Evolutionary conservation across 1,284 basidiomycete genomes (phyloP), one percentile per base, ranked within the genome.

Genomic region (Trametes versicolor): DNA sequence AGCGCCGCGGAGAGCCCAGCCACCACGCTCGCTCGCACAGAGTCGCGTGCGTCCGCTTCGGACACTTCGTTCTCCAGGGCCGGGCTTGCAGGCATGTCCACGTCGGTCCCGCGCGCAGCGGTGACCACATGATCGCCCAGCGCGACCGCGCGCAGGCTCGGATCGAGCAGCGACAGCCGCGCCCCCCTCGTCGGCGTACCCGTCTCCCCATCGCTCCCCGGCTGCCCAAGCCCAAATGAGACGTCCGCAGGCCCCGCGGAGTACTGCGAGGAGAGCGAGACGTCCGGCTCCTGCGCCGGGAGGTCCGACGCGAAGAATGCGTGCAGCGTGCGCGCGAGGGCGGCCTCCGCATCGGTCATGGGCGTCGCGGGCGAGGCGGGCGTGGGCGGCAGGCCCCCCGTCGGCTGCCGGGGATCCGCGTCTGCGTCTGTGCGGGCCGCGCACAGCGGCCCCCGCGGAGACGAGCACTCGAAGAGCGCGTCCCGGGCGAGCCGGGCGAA

Each of bases 81-180:
- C 37, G 41, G 41, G 41, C 41, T 43, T 17, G 41, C 41, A 7
- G 41, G 41, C 9, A 12, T 9, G 23, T 48, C 45, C 10, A 9
- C 45, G 8, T 27, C 12, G 23, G 15, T n/a, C 32, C 29, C 41
- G 23, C 49, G 62, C 43, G 50, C 54, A 36, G 45, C 41, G 58
- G 19, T 32, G 9, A 49, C 47, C 25, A 49, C 56, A 21, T 62
- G 61, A 17, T 37, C 39, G 41, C 37, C 52, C 13, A 34, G 47
- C 48, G 49, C 17, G 56, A 55, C 64, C 36, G 41, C 29, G 45
- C 29, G 54, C 36, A 53, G 62, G 62, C 58, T 54, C 43, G 47
- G 65, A 63, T 67, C 65, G 65, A 56, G 48, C 41, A 50, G 55
- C 27, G 41, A 25, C 27, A 37, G 55, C 19, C 48, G 61, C 27